These are phyloP conservation scores for Vigna hirtella DNA, from an alignment of 306 rosid species.

Conservation along the genomic window DNA sequence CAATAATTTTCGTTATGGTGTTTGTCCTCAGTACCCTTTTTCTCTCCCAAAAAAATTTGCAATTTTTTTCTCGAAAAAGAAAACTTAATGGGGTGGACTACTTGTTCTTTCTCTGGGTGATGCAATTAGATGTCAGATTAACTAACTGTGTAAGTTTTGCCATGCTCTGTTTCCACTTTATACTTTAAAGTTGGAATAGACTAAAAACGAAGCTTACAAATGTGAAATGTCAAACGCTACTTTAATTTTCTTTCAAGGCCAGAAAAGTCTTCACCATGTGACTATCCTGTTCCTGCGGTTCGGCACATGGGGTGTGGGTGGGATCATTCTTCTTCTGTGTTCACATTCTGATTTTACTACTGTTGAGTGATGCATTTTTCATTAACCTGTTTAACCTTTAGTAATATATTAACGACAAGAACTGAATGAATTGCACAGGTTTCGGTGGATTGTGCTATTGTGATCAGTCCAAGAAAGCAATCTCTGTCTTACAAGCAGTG, in stretches of 20 bases:
- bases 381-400: slow-evolving; percentile 8
- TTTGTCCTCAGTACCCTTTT: background rate
- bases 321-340: slow-evolving; percentile 10
- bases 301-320: slow-evolving; percentile 48
- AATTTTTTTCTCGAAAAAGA: background rate
- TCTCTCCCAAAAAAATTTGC: background rate
- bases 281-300: slow-evolving; percentile 50
- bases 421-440: slow-evolving; percentile 64
- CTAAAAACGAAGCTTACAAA: slow-evolving; percentile 10
- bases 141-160: slow-evolving; percentile 24
- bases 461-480: slow-evolving; percentile 95
- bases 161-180: slow-evolving; percentile 9
- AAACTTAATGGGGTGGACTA: background rate
- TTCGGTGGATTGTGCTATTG: slow-evolving; percentile 94
- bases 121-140: slow-evolving; percentile 1
- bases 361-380: background rate
- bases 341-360: slow-evolving; percentile 3
- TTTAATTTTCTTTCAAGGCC: slow-evolving; percentile 40
- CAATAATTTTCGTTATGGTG: slow-evolving; percentile 26
- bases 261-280: slow-evolving; percentile 53
- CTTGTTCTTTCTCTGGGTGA: background rate
- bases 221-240: slow-evolving; percentile 46
- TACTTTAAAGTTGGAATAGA: slow-evolving; percentile 5
- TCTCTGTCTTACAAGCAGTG: slow-evolving; percentile 88
- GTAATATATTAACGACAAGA: slow-evolving; percentile 33